Conservation (phyloP, 2,329 filamentous ascomycete species). For the Neurospora sp. region DNA sequence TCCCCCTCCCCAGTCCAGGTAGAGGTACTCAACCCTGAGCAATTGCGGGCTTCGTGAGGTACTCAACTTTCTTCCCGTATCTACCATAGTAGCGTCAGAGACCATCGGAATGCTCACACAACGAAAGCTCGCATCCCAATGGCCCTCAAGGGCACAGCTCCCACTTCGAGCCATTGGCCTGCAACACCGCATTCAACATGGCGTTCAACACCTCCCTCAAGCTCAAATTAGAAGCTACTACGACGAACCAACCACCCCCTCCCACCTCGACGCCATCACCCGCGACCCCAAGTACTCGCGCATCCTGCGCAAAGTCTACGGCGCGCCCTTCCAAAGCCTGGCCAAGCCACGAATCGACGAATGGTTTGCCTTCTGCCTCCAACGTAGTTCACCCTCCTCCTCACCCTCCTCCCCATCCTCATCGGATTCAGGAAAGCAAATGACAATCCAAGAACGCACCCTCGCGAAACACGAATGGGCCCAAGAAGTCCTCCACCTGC, state of each 20-base stretch:
- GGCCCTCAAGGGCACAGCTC: background rate
- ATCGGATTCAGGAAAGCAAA: background rate
- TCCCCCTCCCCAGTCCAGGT: background rate
- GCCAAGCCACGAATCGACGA: background rate
- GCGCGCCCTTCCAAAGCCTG: background rate
- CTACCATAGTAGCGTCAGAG: background rate
- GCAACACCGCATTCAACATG: too few relatives aligned
- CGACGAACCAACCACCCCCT: background rate
- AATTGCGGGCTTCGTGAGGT: background rate
- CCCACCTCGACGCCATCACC: background rate
- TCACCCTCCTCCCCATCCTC: too few relatives aligned
- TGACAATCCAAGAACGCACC: background rate
- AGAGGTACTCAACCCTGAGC: background rate
- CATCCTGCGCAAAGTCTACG: background rate
- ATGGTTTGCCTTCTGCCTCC: background rate
- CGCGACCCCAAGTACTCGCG: background rate
- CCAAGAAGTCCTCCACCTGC: background rate
- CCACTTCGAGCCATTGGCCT: too few relatives aligned
- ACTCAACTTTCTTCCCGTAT: background rate
- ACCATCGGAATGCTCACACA: background rate
- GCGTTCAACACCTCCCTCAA: background rate
- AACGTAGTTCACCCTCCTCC: background rate
- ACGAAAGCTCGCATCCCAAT: background rate
- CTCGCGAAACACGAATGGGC: background rate
- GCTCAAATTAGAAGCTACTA: background rate